Conservation (phyloP, 2,329 filamentous ascomycete species). For the Diplodia intermedia region DNA sequence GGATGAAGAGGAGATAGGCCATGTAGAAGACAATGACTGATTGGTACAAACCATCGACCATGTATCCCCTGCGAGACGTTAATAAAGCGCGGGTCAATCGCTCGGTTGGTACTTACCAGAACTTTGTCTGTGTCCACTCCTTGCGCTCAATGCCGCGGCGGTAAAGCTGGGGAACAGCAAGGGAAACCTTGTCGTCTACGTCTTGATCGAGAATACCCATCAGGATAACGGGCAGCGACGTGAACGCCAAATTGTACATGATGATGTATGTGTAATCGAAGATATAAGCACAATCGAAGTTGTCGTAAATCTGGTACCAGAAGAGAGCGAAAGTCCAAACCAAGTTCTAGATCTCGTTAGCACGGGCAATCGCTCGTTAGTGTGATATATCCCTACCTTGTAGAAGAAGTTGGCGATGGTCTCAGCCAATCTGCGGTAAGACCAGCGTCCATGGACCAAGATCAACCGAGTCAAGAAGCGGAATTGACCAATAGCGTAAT, state of each 20-base stretch:
- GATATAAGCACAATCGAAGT: conserved; percentile 95
- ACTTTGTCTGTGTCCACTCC: conserved; percentile 96
- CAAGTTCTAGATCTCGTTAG: conserved; percentile 69
- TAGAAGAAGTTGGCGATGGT: conserved; percentile 99
- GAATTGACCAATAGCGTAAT: conserved; percentile 95
- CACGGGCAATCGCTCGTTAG: conserved; percentile 39
- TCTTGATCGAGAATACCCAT: conserved; percentile 98
- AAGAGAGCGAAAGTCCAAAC: conserved; percentile 97
- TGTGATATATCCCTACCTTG: conserved; percentile 61
- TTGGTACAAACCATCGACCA: conserved; percentile 93
- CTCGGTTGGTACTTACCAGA: conserved; percentile 74
- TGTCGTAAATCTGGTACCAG: conserved; percentile 95
- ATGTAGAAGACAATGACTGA: conserved; percentile 93
- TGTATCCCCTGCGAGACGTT: conserved; percentile 68
- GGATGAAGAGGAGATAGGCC: conserved; percentile 78
- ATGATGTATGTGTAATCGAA: conserved; percentile 99
- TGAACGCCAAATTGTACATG: conserved; percentile 96
- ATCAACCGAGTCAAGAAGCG: conserved; percentile 84
- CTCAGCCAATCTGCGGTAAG: conserved; percentile 91
- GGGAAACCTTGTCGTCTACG: conserved; percentile 89
- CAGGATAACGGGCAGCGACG: conserved; percentile 89
- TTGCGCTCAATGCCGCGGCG: conserved; percentile 92
- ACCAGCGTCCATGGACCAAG: conserved; percentile 92
- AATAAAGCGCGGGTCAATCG: conserved; percentile 7
- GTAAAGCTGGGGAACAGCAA: conserved; percentile 95